Evolutionary conservation across 2,329 filamentous ascomycete species (phyloP).

Genomic region (Trichoderma gracile): DNA sequence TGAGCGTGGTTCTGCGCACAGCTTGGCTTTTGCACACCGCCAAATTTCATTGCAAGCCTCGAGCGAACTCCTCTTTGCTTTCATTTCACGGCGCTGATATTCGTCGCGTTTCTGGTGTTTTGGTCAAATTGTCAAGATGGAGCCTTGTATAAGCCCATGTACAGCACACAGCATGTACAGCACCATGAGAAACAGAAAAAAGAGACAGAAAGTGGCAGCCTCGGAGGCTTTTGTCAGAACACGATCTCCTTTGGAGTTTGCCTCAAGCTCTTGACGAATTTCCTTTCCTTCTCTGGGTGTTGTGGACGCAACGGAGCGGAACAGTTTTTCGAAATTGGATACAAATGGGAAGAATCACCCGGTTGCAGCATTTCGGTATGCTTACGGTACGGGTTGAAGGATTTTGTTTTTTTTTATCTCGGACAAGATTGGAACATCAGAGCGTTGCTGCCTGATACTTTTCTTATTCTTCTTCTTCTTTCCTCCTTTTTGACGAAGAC

Average conservation of each 20-base stretch:
- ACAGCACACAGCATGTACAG: not conserved
- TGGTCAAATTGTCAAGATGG: not conserved
- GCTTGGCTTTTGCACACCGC: conserved; percentile 14
- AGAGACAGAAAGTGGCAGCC: conserved; percentile 3
- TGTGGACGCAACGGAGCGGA: no score
- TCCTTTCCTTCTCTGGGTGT: conserved; percentile 9
- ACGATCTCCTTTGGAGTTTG: not conserved
- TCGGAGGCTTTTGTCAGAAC: conserved; percentile 5
- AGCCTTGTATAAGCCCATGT: not conserved
- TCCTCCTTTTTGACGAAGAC: conserved; percentile 29
- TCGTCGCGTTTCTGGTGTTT: conserved; percentile 33
- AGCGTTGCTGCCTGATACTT: conserved; percentile 15
- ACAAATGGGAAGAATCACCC: conserved; percentile 5
- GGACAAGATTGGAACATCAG: conserved; percentile 23
- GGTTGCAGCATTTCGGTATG: not conserved
- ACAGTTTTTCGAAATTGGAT: not conserved
- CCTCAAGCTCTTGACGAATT: conserved; percentile 8
- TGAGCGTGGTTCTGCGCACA: conserved; percentile 27
- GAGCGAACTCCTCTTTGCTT: conserved; percentile 33
- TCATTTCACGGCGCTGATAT: conserved; percentile 28
- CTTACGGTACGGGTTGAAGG: not conserved
- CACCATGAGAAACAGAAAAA: conserved; percentile 7
- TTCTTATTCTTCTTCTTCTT: conserved; percentile 26
- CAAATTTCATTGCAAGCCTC: conserved; percentile 29
- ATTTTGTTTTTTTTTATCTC: not conserved